These are phyloP conservation scores for Taxillus chinensis DNA, from an alignment of 164 flowering plant species.

Conservation along the genomic window DNA sequence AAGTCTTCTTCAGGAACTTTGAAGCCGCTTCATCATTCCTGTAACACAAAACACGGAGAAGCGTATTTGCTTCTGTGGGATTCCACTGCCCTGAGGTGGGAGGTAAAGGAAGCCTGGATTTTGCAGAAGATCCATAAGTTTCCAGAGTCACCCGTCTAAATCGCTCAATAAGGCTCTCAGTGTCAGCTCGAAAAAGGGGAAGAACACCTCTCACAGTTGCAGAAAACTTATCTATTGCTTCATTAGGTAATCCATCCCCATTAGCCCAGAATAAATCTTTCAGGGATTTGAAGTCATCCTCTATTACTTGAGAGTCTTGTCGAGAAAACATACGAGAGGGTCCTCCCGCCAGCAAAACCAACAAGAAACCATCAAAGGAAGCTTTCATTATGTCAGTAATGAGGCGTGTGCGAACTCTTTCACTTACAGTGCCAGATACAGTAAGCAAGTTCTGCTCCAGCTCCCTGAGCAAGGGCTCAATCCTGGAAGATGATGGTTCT, in stretches of 20 bases:
- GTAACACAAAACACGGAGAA: constrained; percentile 56
- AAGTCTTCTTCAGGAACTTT: constrained; percentile 60
- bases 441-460: constrained; percentile 1
- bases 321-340: constrained; percentile 50
- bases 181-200: constrained; percentile 51
- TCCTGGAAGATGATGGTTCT: constrained; percentile 4
- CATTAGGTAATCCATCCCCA: constrained; percentile 62
- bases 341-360: constrained; percentile 61
- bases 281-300: constrained; percentile 55
- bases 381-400: constrained; percentile 5
- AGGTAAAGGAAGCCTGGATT: constrained; percentile 56
- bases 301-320: constrained; percentile 47
- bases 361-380: constrained; percentile 5
- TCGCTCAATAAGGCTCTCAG: constrained; percentile 52
- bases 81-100: constrained; percentile 69
- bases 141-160: constrained; percentile 44
- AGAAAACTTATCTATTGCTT: constrained; percentile 48
- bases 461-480: neutral
- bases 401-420: neutral
- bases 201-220: constrained; percentile 37
- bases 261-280: constrained; percentile 63
- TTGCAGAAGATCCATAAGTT: constrained; percentile 50
- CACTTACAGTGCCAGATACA: neutral
- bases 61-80: constrained; percentile 55
- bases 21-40: constrained; percentile 60